Evolutionary conservation across 140 eudicot genomes (phyloP), one percentile per base, ranked within the genome.

Genomic region (Stevia rebaudiana): DNA sequence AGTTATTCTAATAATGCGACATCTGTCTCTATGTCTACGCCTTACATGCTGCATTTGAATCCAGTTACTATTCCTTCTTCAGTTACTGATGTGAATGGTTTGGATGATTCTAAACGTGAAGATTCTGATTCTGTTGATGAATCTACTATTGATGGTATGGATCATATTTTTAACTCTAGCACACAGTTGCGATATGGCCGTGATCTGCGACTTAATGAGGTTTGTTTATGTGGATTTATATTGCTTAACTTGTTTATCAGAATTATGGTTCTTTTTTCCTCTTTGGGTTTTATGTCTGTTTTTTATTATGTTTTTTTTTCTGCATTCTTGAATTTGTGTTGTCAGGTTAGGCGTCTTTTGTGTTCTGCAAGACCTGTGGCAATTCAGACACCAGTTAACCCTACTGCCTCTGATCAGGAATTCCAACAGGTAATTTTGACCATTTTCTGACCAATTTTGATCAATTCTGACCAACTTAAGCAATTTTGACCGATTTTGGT

Each of bases 141-240:
- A 79, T 80, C 95, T 68, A 73, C 73, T 28, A 65, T 69, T 41
- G 99, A 94, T 85, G 99, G 99, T 69, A 94, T 94, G 99, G 97
- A 94, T 60, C 97, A 94, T 78, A 86, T 86, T 36, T 94, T 94
- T 43, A 94, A 82, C 58, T 79, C 97, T 69, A 81, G 88, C 83
- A 83, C 87, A 37, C 97, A 86, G 85, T 72, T 94, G 82, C 86
- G 95, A 15, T 94, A 79, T 79, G 99, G 99, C 53, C 85, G 95
- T 43, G 99, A 94, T 76, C 77, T 88, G 68, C 88, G 99, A 46
- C 77, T 94, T 42, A 94, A 94, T 72, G 99, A 94, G 99, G 99
- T 92, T 67, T 18, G 8, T 71, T 62, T 71, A 12, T 37, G 15
- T 44, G 19, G 31, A 18, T 25, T 52, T n/a, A 17, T 76, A 24